phyloP scores from a whole-genome alignment of 306 rosid genomes.

The Quercus ilex region DNA sequence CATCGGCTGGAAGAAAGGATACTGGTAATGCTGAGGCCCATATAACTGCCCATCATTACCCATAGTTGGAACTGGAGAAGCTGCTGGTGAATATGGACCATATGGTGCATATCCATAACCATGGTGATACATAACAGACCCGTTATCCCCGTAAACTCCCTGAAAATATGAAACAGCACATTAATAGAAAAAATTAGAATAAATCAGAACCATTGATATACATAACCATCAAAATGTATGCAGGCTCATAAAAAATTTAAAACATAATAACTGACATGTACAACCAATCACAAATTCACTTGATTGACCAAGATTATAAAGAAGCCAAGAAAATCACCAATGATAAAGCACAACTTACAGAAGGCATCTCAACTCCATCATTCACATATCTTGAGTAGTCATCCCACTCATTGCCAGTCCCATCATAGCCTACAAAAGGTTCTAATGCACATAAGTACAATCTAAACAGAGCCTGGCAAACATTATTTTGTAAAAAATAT shows the following conservation, averaged over 20 bases:
- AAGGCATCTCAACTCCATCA: slow-evolving; percentile 81
- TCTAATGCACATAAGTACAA: not conserved
- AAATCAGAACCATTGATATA: not conserved
- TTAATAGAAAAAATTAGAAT: not conserved
- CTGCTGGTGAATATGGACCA: slow-evolving; percentile 86
- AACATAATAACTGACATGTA: not conserved
- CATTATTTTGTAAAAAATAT: not conserved
- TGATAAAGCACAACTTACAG: slow-evolving; percentile 41
- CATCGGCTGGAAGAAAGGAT: slow-evolving; percentile 83
- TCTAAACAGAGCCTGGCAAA: not conserved
- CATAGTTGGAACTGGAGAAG: slow-evolving; percentile 93
- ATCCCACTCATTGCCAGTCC: slow-evolving; percentile 71
- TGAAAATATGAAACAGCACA: slow-evolving; percentile 1
- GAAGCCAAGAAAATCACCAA: too few relatives aligned
- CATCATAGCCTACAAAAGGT: slow-evolving; percentile 56
- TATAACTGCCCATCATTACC: slow-evolving; percentile 92
- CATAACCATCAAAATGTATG: not conserved
- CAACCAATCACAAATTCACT: too few relatives aligned
- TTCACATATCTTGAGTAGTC: slow-evolving; percentile 72
- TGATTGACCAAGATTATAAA: not conserved
- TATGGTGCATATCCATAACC: slow-evolving; percentile 91
- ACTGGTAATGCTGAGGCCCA: slow-evolving; percentile 95
- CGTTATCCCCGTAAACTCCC: slow-evolving; percentile 93
- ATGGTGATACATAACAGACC: slow-evolving; percentile 77
- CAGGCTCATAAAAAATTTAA: not conserved